phyloP scores from a whole-genome alignment of 345 rosid genomes.

The Murraya koenigii region DNA sequence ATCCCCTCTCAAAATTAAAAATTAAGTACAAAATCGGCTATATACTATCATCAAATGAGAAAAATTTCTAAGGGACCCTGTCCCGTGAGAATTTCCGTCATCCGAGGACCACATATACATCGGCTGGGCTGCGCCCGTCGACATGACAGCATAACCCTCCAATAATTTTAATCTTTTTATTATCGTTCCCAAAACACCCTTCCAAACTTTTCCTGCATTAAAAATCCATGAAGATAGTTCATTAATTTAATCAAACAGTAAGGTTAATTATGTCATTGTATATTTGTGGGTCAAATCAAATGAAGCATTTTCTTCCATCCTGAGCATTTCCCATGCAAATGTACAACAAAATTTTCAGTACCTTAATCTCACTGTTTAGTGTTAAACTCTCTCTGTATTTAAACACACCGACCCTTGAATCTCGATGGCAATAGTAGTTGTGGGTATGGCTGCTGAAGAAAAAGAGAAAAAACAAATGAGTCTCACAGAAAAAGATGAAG shows the following conservation, averaged over 20 bases:
- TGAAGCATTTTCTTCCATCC: not conserved
- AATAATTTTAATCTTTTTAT: not conserved
- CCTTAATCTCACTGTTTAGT: not conserved
- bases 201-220: not conserved
- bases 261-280: no score
- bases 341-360: not conserved
- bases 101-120: no score
- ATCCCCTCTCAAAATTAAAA: no score
- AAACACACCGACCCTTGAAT: not conserved
- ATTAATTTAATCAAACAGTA: no score
- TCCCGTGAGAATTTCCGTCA: no score
- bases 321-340: not conserved
- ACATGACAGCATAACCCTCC: not conserved
- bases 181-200: not conserved
- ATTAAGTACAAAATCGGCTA: no score
- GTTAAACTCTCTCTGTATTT: no score
- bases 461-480: not conserved
- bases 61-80: no score
- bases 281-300: not conserved
- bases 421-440: not conserved
- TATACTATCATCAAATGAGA: no score
- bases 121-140: not conserved
- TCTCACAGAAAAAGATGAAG: not conserved
- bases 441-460: slow-evolving; percentile 1
- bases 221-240: no score